Base-by-base conservation (phyloP, 495 filamentous ascomycete species). In the Penicillium simplicissimum region DNA sequence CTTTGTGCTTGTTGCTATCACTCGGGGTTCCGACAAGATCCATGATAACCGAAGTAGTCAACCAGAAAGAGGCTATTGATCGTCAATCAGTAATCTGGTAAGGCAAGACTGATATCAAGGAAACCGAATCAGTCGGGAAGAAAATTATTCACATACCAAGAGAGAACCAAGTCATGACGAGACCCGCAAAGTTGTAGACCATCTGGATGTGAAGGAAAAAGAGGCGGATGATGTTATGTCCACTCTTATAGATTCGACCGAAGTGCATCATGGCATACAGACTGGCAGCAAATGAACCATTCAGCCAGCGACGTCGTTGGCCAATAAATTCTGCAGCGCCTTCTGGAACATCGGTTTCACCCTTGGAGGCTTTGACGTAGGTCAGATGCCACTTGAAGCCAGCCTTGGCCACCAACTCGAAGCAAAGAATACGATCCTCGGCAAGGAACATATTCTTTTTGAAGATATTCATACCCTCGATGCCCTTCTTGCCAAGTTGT, bases 401-500 rank as follows among this genome's bases (percentile, higher is more conserved):
- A 17, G 95, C 93, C 77, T 98, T 98, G 62, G 94, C 95, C 55
- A 97, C 95, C 71, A 98, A 81, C 72, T 98, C 95, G 82, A 98
- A 98, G 79, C 95, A 98, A 45, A 98, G 84, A 80, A 98, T 98
- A 83, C 95, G 92, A 85, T 98, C 95, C 78, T 98, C 95, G 68
- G 95, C 95, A 82, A 98, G 90, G 83, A 98, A 98, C 95, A 98
- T 98, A 84, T 98, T 98, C 85, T 98, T 98, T 82, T 98, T 98
- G 87, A 98, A 98, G 64, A 98, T 98, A 68, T 97, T 97, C 95
- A 98, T 98, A 65, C 93, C 95, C 74, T 98, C 95, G 71, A 98
- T 97, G 80, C 95, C 95, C 84, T 98, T 98, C 79, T 96, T 96
- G 38, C 92, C 92, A 45, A 96, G 85, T 54, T 90, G 85, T 77